Evolutionary conservation across 2,329 filamentous ascomycete genomes (phyloP).

Genomic region (Anisogramma anomala): DNA sequence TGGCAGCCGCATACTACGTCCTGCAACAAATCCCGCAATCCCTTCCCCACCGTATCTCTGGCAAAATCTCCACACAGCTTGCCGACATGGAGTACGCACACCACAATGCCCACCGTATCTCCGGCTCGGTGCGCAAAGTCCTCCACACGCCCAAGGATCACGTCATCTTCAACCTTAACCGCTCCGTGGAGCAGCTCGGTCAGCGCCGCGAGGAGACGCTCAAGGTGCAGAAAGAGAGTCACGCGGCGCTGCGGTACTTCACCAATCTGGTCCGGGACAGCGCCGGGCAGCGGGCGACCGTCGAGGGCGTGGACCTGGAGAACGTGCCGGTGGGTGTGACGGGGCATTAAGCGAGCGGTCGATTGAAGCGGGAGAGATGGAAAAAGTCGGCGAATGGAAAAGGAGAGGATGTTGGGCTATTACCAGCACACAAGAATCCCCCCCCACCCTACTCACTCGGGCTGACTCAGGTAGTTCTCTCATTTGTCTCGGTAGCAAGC

Average conservation of each 20-base stretch:
- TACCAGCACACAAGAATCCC: constrained; percentile 9
- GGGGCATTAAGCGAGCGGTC: background rate
- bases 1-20: constrained; percentile 68
- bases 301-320: constrained; percentile 45
- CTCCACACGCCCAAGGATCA: constrained; percentile 80
- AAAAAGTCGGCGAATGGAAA: background rate
- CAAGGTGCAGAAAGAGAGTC: constrained; percentile 72
- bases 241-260: constrained; percentile 85
- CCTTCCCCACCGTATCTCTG: constrained; percentile 71
- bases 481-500: background rate
- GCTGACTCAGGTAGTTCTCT: constrained; percentile 4
- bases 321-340: constrained; percentile 28
- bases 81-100: constrained; percentile 84
- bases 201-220: constrained; percentile 68
- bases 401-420: background rate
- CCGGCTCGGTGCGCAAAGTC: constrained; percentile 75
- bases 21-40: constrained; percentile 80
- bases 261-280: constrained; percentile 64
- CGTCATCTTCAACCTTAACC: constrained; percentile 70
- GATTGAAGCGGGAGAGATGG: background rate
- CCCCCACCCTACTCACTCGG: constrained; percentile 12
- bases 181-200: constrained; percentile 73
- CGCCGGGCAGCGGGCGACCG: constrained; percentile 36
- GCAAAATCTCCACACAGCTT: constrained; percentile 74
- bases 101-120: constrained; percentile 73